These are phyloP conservation scores for Sesbania bispinosa DNA, from an alignment of 306 rosid genomes.

Conservation along the genomic window DNA sequence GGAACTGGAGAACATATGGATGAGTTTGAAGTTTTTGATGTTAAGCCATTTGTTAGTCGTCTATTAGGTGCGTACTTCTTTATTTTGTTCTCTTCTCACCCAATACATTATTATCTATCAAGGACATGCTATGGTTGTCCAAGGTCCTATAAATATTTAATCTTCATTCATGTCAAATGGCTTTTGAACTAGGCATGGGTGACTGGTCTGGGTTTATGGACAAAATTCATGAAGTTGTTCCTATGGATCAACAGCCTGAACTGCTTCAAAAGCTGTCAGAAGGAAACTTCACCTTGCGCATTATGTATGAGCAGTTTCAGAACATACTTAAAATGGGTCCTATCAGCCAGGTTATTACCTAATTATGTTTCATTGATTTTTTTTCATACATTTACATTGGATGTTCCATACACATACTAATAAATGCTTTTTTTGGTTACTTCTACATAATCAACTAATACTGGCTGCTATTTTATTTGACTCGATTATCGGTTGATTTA, in stretches of 20 bases:
- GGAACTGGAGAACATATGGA: constrained; percentile 91
- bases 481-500: constrained; percentile 4
- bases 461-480: constrained; percentile 11
- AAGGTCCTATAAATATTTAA: not conserved
- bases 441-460: not conserved
- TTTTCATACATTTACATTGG: not conserved
- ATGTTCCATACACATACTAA: not conserved
- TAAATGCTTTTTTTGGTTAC: not conserved
- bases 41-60: constrained; percentile 87
- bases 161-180: not conserved
- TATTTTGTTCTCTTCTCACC: not conserved
- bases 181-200: constrained; percentile 64
- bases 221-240: constrained; percentile 89
- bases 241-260: constrained; percentile 89
- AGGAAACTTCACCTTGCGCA: constrained; percentile 81
- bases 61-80: constrained; percentile 49
- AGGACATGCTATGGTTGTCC: not conserved
- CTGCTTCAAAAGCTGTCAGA: constrained; percentile 79
- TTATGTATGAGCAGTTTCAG: constrained; percentile 88
- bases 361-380: not conserved
- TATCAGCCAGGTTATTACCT: constrained; percentile 53
- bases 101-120: not conserved
- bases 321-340: constrained; percentile 83
- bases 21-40: constrained; percentile 86
- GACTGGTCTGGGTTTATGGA: constrained; percentile 86